phyloP scores from a whole-genome alignment of 352 stramenopile species.

The Phytophthora cajani region DNA sequence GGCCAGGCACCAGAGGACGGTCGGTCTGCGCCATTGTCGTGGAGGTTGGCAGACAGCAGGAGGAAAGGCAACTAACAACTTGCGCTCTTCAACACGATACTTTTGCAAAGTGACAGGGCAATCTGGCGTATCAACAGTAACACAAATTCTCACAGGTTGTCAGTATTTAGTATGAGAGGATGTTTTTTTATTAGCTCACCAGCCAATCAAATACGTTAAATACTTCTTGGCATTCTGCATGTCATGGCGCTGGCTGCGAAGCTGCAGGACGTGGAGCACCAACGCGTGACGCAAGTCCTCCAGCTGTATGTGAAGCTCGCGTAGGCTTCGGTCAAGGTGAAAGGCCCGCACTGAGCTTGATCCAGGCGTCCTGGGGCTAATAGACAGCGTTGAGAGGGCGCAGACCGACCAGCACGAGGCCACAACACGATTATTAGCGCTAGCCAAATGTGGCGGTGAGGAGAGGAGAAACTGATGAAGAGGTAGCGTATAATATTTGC shows the following conservation, averaged over 20 bases:
- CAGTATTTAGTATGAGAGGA: not conserved
- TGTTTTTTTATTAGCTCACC: not conserved
- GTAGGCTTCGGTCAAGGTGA: not conserved
- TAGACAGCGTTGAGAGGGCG: not conserved
- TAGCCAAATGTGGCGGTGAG: not conserved
- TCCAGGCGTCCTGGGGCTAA: not conserved
- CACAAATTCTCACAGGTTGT: not conserved
- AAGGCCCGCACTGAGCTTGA: not conserved
- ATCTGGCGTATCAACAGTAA: not conserved
- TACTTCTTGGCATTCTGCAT: not conserved
- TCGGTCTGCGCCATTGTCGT: not conserved
- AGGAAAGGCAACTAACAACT: not conserved
- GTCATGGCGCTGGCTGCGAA: conserved; percentile 5
- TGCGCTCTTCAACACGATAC: too few relatives aligned
- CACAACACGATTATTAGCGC: not conserved
- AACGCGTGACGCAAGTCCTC: conserved; percentile 8
- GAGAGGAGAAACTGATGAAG: not conserved
- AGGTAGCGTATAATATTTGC: not conserved
- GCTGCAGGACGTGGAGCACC: conserved; percentile 20
- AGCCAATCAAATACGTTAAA: not conserved
- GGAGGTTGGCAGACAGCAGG: not conserved
- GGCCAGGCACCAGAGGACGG: not conserved
- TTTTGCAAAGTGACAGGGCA: not conserved
- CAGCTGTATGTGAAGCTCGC: conserved; percentile 17
- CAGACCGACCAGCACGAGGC: conserved; percentile 3